Evolutionary conservation across 768 basidiomycete genomes (phyloP).

Genomic region (Boletellus emodensis): DNA sequence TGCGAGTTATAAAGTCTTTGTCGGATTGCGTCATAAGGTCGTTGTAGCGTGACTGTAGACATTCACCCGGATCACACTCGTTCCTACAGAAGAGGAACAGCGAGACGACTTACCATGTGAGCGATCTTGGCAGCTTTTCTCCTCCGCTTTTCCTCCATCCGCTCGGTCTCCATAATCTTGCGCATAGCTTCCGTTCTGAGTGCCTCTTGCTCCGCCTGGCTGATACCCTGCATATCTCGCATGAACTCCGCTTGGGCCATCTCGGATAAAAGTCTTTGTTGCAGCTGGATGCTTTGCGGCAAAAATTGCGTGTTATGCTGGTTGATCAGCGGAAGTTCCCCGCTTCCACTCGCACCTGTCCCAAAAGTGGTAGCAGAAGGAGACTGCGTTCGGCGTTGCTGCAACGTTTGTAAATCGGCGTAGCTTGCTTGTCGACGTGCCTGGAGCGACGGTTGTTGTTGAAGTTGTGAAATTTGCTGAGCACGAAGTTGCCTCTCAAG

Average conservation of each 20-base stretch:
- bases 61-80: background rate
- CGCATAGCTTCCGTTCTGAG: slow-evolving; percentile 76
- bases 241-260: slow-evolving; percentile 68
- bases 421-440: slow-evolving; percentile 40
- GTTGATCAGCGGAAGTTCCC: slow-evolving; percentile 36
- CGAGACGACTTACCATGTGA: slow-evolving; percentile 60
- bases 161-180: slow-evolving; percentile 88
- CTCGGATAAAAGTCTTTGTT: slow-evolving; percentile 74
- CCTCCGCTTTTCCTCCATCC: slow-evolving; percentile 80
- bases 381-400: slow-evolving; percentile 51
- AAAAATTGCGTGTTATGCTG: slow-evolving; percentile 54
- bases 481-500: slow-evolving; percentile 59
- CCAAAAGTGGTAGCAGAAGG: slow-evolving; percentile 37
- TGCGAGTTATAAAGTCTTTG: slow-evolving; percentile 99
- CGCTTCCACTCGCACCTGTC: slow-evolving; percentile 15
- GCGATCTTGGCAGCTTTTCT: slow-evolving; percentile 82
- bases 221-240: slow-evolving; percentile 57
- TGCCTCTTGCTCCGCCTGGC: slow-evolving; percentile 63
- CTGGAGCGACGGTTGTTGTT: slow-evolving; percentile 38
- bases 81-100: background rate
- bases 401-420: slow-evolving; percentile 46
- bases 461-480: slow-evolving; percentile 48
- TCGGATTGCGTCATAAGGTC: slow-evolving; percentile 97
- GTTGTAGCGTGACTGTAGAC: slow-evolving; percentile 76
- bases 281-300: slow-evolving; percentile 65